phyloP scores from a whole-genome alignment of 2,329 filamentous ascomycete species.

The Pseudogymnoascus sp. region DNA sequence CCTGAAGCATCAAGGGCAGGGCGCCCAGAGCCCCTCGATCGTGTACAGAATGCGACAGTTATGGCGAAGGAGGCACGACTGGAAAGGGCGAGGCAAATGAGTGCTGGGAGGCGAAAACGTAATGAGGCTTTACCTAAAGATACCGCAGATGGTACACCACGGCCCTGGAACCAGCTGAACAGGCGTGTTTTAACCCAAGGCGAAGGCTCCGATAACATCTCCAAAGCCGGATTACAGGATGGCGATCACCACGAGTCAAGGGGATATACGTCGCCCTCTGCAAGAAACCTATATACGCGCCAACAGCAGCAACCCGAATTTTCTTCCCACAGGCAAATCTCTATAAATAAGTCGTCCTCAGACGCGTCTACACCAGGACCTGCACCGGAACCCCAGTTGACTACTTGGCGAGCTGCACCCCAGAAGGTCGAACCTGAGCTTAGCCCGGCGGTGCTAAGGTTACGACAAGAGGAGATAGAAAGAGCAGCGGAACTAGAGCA shows the following conservation, averaged over 20 bases:
- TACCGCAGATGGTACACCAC: neutral
- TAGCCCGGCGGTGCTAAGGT: neutral
- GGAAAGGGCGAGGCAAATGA: neutral
- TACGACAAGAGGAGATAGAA: conserved; percentile 6
- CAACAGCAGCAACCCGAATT: neutral
- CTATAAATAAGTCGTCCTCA: neutral
- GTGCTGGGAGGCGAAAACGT: neutral
- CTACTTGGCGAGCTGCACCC: neutral
- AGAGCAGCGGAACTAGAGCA: neutral
- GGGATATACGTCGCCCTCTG: neutral
- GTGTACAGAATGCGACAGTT: neutral
- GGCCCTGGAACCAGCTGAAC: neutral
- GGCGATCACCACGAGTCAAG: neutral
- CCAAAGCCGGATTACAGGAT: neutral
- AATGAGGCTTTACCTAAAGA: neutral
- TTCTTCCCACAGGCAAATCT: neutral
- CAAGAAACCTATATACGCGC: neutral
- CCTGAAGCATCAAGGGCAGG: conserved; percentile 23
- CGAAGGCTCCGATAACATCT: neutral
- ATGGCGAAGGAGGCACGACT: neutral
- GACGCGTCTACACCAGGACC: neutral
- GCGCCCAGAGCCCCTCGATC: conserved; percentile 13
- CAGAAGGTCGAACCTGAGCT: neutral
- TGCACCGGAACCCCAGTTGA: neutral
- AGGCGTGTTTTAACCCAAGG: neutral